These are phyloP conservation scores for Carex littledalei DNA, from an alignment of 176 grass and related monocot species.

Conservation along the genomic window DNA sequence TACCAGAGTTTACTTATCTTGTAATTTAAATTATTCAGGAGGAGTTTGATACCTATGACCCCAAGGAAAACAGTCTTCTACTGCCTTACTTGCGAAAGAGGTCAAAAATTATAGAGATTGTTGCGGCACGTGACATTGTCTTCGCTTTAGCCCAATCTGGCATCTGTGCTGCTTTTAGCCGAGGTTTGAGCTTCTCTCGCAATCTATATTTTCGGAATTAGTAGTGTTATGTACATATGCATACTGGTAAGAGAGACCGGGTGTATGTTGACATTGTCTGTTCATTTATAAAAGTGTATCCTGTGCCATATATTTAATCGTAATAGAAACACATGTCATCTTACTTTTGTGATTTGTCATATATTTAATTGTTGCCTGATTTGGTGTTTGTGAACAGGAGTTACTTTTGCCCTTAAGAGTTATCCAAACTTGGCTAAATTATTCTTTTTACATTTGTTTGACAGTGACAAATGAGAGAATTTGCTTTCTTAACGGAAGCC, in stretches of 20 bases:
- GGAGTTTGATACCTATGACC: constrained; percentile 89
- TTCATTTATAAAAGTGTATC: constrained; percentile 2
- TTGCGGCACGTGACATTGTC: constrained; percentile 74
- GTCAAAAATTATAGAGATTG: constrained; percentile 93
- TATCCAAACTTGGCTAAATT: neutral
- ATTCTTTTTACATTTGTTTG: constrained; percentile 24
- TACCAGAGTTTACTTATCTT: constrained; percentile 10
- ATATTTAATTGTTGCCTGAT: too few relatives aligned
- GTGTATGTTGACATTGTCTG: constrained; percentile 2
- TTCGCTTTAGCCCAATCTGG: constrained; percentile 84
- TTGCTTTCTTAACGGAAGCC: constrained; percentile 82
- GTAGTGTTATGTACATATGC: neutral
- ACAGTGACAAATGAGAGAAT: constrained; percentile 75
- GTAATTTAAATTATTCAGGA: constrained; percentile 42
- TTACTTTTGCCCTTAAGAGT: neutral
- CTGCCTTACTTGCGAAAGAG: constrained; percentile 84
- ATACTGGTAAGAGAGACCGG: neutral
- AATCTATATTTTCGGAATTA: neutral
- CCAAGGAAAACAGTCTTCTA: constrained; percentile 53
- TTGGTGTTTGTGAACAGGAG: too few relatives aligned
- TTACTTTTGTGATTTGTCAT: too few relatives aligned
- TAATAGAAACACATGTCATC: too few relatives aligned
- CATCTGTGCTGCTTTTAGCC: constrained; percentile 86
- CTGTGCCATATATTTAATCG: neutral
- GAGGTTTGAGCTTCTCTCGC: constrained; percentile 45